Evolutionary conservation across 2,329 filamentous ascomycete species (phyloP).

Genomic region (Mycocentrospora acerina): DNA sequence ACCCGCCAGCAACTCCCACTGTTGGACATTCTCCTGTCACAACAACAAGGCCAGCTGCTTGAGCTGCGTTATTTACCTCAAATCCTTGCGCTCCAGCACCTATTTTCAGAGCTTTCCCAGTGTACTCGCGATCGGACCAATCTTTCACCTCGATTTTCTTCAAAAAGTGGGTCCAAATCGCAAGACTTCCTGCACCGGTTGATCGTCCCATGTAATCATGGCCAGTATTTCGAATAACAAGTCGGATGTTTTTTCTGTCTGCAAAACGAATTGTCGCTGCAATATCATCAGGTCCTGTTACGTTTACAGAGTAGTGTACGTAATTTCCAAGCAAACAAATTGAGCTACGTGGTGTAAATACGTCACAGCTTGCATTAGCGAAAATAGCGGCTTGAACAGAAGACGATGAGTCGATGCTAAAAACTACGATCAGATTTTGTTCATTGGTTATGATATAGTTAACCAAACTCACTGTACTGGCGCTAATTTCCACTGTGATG

Average conservation of each 20-base stretch:
- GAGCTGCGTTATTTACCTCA: slow-evolving; percentile 31
- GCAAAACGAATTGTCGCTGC: slow-evolving; percentile 34
- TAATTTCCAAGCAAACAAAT: slow-evolving; percentile 12
- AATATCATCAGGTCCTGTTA: slow-evolving; percentile 12
- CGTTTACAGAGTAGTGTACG: slow-evolving; percentile 2
- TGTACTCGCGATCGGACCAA: slow-evolving; percentile 28
- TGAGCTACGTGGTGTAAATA: slow-evolving; percentile 1
- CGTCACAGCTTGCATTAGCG: slow-evolving; percentile 8
- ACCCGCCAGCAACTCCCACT: slow-evolving; percentile 50
- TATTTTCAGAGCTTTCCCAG: slow-evolving; percentile 29
- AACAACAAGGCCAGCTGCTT: slow-evolving; percentile 22
- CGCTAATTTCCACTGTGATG: neutral
- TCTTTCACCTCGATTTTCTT: slow-evolving; percentile 28
- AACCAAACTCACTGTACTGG: no score
- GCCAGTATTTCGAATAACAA: slow-evolving; percentile 36
- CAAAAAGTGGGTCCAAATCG: slow-evolving; percentile 34
- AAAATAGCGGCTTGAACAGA: slow-evolving; percentile 43
- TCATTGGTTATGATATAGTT: slow-evolving; percentile 5
- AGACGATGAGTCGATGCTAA: no score
- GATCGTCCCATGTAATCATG: slow-evolving; percentile 35
- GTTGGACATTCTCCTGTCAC: slow-evolving; percentile 35
- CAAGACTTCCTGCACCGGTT: slow-evolving; percentile 22
- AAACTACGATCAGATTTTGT: no score
- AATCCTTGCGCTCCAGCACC: slow-evolving; percentile 30
- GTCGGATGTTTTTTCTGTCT: slow-evolving; percentile 21